Evolutionary conservation across 768 basidiomycete species (phyloP).

Genomic region (Botryobasidium botryosum): DNA sequence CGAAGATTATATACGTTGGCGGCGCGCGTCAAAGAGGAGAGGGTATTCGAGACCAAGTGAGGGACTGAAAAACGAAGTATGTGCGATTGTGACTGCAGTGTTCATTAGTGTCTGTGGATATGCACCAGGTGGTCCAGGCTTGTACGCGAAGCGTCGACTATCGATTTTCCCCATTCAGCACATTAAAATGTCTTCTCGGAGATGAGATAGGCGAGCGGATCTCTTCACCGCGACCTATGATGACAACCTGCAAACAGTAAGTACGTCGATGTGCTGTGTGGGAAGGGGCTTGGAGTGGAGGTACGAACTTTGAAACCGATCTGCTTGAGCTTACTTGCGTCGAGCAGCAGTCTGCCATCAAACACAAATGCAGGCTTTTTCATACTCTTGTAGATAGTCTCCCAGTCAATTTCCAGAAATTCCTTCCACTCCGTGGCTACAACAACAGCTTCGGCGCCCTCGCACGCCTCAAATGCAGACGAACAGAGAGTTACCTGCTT

Average conservation of each 20-base stretch:
- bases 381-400: conserved; percentile 68
- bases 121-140: too few relatives aligned
- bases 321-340: conserved; percentile 54
- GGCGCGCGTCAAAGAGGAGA: too few relatives aligned
- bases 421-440: conserved; percentile 98
- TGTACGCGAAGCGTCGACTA: too few relatives aligned
- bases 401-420: conserved; percentile 87
- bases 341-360: conserved; percentile 79
- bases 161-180: too few relatives aligned
- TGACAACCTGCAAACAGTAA: conserved; percentile 28
- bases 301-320: conserved; percentile 64
- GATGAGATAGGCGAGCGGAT: too few relatives aligned
- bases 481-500: conserved; percentile 66
- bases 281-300: background rate
- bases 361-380: conserved; percentile 98
- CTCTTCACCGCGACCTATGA: conserved; percentile 45
- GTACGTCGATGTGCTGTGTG: background rate
- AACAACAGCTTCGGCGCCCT: conserved; percentile 79
- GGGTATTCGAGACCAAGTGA: too few relatives aligned
- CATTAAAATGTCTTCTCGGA: too few relatives aligned
- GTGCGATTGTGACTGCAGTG: too few relatives aligned
- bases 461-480: conserved; percentile 77
- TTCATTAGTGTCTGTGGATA: too few relatives aligned
- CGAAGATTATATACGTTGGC: too few relatives aligned
- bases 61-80: too few relatives aligned